Percentiles rank a stretch among this genome's conserved stretches.
phyloP scores from a whole-genome alignment of 2,329 filamentous ascomycete species.

The Epichloe sp. region DNA sequence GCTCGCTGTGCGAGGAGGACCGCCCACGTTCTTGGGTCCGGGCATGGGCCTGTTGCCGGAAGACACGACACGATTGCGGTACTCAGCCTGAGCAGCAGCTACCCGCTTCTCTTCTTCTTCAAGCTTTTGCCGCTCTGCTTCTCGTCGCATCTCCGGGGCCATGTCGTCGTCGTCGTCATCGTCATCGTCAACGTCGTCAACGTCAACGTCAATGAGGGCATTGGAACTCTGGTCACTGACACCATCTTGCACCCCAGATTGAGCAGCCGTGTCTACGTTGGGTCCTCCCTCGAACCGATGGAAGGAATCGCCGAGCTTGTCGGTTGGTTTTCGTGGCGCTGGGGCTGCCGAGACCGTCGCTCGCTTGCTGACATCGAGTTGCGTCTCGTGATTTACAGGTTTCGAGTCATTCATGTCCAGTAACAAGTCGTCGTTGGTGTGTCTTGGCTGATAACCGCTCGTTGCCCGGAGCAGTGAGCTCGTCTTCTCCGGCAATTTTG shows the following conservation, averaged over 20 bases:
- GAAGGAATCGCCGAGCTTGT: conserved; percentile 88
- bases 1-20: conserved; percentile 55
- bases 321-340: conserved; percentile 71
- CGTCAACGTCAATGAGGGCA: conserved; percentile 43
- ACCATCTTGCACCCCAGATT: background rate
- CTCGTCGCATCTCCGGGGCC: conserved; percentile 77
- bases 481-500: background rate
- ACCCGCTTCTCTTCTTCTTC: conserved; percentile 85
- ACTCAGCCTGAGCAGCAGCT: conserved; percentile 77
- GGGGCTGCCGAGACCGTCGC: conserved; percentile 60
- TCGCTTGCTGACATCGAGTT: conserved; percentile 44
- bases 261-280: too few relatives aligned
- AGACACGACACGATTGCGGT: conserved; percentile 54
- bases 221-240: conserved; percentile 44
- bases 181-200: conserved; percentile 49
- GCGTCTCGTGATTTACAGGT: conserved; percentile 36
- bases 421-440: conserved; percentile 47
- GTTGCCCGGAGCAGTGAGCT: background rate
- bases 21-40: conserved; percentile 42
- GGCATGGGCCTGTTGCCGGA: conserved; percentile 25
- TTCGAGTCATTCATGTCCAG: conserved; percentile 59
- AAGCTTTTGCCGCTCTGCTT: conserved; percentile 70
- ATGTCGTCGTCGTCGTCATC: conserved; percentile 59
- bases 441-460: background rate
- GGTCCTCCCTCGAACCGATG: conserved; percentile 64